Conservation (phyloP, 2,329 filamentous ascomycete species). For the Passalora sequoiae region DNA sequence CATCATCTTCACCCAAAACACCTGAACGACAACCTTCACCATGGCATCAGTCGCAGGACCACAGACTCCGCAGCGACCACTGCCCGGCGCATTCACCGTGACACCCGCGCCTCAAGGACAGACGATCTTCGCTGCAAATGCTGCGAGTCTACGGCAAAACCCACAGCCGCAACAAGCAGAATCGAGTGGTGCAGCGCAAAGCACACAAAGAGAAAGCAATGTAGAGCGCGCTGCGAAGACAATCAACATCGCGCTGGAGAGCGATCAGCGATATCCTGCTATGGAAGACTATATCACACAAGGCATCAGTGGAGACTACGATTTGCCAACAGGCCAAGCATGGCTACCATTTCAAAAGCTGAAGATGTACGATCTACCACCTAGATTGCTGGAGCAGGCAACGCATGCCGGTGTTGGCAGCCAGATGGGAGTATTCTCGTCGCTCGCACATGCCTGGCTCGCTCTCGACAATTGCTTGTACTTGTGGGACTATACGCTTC, state of each 20-base stretch:
- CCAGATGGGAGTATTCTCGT: slow-evolving; percentile 91
- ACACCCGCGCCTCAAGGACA: slow-evolving; percentile 56
- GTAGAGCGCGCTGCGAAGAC: slow-evolving; percentile 75
- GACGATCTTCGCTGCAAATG: slow-evolving; percentile 32
- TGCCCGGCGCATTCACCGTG: slow-evolving; percentile 70
- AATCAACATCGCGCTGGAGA: slow-evolving; percentile 71
- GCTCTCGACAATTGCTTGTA: slow-evolving; percentile 94
- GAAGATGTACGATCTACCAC: slow-evolving; percentile 82
- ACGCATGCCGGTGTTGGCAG: slow-evolving; percentile 82
- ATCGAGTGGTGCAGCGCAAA: slow-evolving; percentile 10
- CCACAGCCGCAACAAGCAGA: slow-evolving; percentile 16
- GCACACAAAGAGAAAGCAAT: slow-evolving; percentile 38
- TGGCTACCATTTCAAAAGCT: slow-evolving; percentile 89
- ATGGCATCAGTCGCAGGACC: slow-evolving; percentile 29
- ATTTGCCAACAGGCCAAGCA: slow-evolving; percentile 61
- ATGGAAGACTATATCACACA: slow-evolving; percentile 80
- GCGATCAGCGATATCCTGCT: slow-evolving; percentile 78
- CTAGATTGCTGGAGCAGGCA: slow-evolving; percentile 87
- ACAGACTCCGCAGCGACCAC: slow-evolving; percentile 62
- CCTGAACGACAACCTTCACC: background rate
- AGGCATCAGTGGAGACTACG: slow-evolving; percentile 88
- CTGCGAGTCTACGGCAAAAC: slow-evolving; percentile 27
- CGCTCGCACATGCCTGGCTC: slow-evolving; percentile 92
- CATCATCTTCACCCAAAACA: background rate
- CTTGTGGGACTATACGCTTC: slow-evolving; percentile 93